Conservation (phyloP, 345 rosid genomes). For the Salix udensis region DNA sequence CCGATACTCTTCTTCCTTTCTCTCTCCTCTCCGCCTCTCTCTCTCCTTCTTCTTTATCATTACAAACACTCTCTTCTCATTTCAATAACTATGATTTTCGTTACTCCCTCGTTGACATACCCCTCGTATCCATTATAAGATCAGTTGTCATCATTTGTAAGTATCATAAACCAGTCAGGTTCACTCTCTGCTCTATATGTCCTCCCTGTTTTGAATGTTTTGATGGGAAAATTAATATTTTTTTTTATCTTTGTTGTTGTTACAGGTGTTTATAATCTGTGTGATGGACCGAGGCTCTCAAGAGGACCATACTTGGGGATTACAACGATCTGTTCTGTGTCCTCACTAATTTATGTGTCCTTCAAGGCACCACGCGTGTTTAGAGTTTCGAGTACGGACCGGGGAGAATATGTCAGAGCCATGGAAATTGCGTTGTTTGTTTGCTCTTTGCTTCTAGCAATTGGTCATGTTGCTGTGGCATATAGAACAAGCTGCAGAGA, state of each 20-base stretch:
- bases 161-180: constrained; percentile 13
- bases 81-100: constrained; percentile 59
- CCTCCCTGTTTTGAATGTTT: neutral
- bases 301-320: constrained; percentile 77
- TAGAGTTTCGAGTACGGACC: constrained; percentile 29
- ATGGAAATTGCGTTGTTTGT: constrained; percentile 68
- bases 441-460: constrained; percentile 57
- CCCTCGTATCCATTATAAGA: constrained; percentile 68
- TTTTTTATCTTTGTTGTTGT: neutral
- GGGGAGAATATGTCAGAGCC: constrained; percentile 45
- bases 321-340: constrained; percentile 63
- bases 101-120: constrained; percentile 78
- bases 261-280: constrained; percentile 75
- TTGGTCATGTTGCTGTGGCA: constrained; percentile 69
- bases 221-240: neutral
- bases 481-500: constrained; percentile 88
- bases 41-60: constrained; percentile 33
- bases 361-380: constrained; percentile 74
- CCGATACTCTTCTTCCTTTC: constrained; percentile 76
- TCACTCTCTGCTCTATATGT: neutral
- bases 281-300: constrained; percentile 77
- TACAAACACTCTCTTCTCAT: constrained; percentile 31
- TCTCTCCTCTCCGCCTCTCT: constrained; percentile 70
- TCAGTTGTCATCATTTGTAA: constrained; percentile 84
- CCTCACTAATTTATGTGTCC: constrained; percentile 64